Evolutionary conservation across 2,329 filamentous ascomycete species (phyloP), one percentile per base, ranked within the genome.

Genomic region (Aspergillus tanneri): DNA sequence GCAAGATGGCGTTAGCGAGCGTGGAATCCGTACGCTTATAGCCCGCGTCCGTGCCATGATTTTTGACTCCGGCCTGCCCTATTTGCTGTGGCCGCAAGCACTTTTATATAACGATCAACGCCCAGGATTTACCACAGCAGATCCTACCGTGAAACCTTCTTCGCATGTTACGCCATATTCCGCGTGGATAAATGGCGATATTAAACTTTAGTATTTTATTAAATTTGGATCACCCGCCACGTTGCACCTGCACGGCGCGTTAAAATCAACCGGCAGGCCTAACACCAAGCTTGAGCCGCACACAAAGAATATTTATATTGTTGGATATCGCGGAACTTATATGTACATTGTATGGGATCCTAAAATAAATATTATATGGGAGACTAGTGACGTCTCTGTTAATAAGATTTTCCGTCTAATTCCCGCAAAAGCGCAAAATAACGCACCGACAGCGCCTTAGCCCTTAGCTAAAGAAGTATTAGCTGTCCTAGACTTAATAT

Each of bases 331-430:
- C n/a, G 37, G 37, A 10, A 23, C 21, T n/a, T n/a, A 39, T 16
- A 39, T 39, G 10, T 39, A 39, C 10, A n/a, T 39, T 14, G 21
- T 39, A 8, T 39, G 37, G 37, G 37, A 39, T 22, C 37, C 37
- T 39, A 22, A 39, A 6, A 25, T 39, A 10, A 39, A 39, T 39
- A 19, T 24, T 10, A 19, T 39, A 24, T 22, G 22, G 14, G 19
- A 39, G n/a, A 39, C 37, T 14, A 39, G 37, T n/a, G 37, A 39
- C 10, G 25, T 39, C 6, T 39, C 37, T 2, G 25, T 39, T 24
- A 39, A 39, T 39, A 22, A 39, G 37, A 22, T 24, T 14, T 39
- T 39, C 37, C 23, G 16, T 5, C 37, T 22, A 24, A 18, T 38
- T 22, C 14, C 16, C 23, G 14, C 23, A 23, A 25, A n/a, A 25